These are phyloP conservation scores for Colletotrichum musae DNA, from an alignment of 2,329 filamentous ascomycete species.

Conservation along the genomic window DNA sequence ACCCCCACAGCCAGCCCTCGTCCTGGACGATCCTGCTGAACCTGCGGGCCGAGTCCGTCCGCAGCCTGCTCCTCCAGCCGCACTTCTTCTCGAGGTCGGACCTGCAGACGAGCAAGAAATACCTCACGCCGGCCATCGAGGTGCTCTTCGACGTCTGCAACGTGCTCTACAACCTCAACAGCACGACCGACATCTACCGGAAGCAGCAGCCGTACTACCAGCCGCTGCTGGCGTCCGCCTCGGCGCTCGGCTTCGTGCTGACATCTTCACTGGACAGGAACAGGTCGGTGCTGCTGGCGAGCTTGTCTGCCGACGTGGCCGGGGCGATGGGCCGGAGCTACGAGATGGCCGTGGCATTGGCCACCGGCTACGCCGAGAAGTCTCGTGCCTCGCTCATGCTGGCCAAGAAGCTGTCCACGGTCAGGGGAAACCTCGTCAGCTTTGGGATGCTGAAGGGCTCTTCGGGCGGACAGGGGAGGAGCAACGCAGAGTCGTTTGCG, in stretches of 20 bases:
- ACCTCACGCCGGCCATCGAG: constrained; percentile 13
- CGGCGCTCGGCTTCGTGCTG: constrained; percentile 10
- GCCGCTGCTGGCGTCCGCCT: constrained; percentile 4
- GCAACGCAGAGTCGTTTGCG: neutral
- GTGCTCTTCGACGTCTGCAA: constrained; percentile 11
- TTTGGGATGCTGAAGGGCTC: neutral
- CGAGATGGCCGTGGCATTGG: constrained; percentile 12
- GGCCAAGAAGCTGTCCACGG: neutral
- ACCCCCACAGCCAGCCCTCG: neutral
- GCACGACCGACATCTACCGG: constrained; percentile 17
- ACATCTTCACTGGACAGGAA: constrained; percentile 5
- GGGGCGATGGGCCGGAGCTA: constrained; percentile 8
- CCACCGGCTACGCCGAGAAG: neutral
- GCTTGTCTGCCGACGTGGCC: neutral
- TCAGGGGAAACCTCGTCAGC: neutral
- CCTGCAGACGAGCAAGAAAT: constrained; percentile 13
- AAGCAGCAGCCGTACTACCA: constrained; percentile 18
- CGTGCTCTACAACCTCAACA: constrained; percentile 10
- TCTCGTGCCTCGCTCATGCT: neutral
- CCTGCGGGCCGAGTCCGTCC: constrained; percentile 7
- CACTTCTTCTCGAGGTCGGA: constrained; percentile 6
- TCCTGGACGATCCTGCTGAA: neutral
- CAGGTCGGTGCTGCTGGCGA: neutral
- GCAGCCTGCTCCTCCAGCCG: neutral
- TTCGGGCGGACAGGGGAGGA: neutral